phyloP scores from a whole-genome alignment of 1,139 yeast genomes.

The Kluyveromyces sp. region DNA sequence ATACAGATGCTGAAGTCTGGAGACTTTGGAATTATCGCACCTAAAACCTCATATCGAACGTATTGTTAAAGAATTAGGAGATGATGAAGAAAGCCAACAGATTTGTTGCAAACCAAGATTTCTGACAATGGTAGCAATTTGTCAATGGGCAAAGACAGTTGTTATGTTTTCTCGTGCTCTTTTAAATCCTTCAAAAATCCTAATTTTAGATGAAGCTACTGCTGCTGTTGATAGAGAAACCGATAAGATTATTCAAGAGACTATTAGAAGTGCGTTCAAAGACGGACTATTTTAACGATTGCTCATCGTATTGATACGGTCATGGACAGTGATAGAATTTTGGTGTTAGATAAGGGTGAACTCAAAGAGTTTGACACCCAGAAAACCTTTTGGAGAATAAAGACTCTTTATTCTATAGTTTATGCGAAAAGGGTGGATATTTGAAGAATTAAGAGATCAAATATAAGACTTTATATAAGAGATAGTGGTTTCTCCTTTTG shows the following conservation, averaged over 20 bases:
- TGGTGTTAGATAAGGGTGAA: constrained; percentile 61
- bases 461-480: not conserved
- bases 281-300: constrained; percentile 69
- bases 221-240: constrained; percentile 81
- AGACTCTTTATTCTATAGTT: constrained; percentile 41
- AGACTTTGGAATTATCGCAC: constrained; percentile 43
- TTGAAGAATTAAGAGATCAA: constrained; percentile 8
- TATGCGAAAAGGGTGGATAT: constrained; percentile 44
- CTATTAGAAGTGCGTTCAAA: constrained; percentile 56
- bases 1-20: constrained; percentile 50
- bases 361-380: constrained; percentile 63
- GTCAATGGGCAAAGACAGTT: constrained; percentile 77
- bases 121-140: constrained; percentile 67
- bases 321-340: constrained; percentile 65
- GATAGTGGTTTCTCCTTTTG: not conserved
- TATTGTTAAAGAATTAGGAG: constrained; percentile 29
- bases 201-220: constrained; percentile 77
- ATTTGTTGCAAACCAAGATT: constrained; percentile 39
- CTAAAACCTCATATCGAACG: constrained; percentile 40
- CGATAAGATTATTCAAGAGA: constrained; percentile 64
- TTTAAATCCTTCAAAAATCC: constrained; percentile 50
- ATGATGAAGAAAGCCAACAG: constrained; percentile 19
- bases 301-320: constrained; percentile 83
- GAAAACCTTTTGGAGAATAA: constrained; percentile 37
- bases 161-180: constrained; percentile 70